Evolutionary conservation across 2,329 filamentous ascomycete genomes (phyloP).

Genomic region (Hymenoscyphus fructigenus): DNA sequence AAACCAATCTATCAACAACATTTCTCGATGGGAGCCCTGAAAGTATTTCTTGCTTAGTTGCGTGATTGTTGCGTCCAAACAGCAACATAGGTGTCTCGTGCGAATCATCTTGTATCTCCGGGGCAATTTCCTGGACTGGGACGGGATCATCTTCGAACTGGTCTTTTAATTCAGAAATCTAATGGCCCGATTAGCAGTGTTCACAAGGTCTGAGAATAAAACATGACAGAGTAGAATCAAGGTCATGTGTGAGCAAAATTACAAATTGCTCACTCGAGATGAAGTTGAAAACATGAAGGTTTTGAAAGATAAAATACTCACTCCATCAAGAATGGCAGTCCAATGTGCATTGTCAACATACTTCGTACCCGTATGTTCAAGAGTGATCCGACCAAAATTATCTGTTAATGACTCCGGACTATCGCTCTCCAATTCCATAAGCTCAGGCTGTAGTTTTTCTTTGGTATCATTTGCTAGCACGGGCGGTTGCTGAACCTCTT

Average conservation of each 20-base stretch:
- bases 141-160: constrained; percentile 47
- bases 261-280: too few species aligned
- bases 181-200: constrained; percentile 1
- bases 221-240: too few species aligned
- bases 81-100: constrained; percentile 12
- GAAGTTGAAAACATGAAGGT: not conserved
- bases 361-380: constrained; percentile 39
- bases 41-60: constrained; percentile 47
- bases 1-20: constrained; percentile 50
- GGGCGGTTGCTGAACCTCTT: not conserved
- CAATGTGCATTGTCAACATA: constrained; percentile 58
- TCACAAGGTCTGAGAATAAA: not conserved
- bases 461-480: not conserved
- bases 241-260: too few species aligned
- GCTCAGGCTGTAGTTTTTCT: not conserved
- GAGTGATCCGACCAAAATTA: constrained; percentile 12
- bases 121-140: constrained; percentile 24
- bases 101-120: constrained; percentile 18
- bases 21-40: constrained; percentile 45
- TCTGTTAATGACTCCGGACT: constrained; percentile 5
- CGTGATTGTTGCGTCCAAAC: constrained; percentile 8
- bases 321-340: constrained; percentile 57
- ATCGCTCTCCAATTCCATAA: not conserved
- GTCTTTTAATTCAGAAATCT: constrained; percentile 57
- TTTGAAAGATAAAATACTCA: constrained; percentile 35